Evolutionary conservation across 345 rosid genomes (phyloP).

Genomic region (Sonneratia caseolaris): DNA sequence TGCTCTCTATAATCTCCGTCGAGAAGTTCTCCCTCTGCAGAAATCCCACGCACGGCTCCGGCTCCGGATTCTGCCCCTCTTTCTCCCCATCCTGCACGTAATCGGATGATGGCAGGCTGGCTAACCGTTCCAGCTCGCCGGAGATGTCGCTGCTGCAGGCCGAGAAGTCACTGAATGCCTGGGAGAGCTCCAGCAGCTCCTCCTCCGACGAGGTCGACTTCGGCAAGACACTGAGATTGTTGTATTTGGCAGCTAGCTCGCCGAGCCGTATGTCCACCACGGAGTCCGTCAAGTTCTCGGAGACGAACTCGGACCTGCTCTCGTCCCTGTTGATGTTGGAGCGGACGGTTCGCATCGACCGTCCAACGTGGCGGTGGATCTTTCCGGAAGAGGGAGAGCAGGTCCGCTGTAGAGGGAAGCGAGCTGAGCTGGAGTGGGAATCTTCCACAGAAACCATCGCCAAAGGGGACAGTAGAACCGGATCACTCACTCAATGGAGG

Average conservation of each 20-base stretch:
- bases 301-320: constrained; percentile 32
- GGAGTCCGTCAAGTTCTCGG: constrained; percentile 79
- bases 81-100: constrained; percentile 9
- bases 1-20: constrained; percentile 84
- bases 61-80: constrained; percentile 26
- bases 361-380: constrained; percentile 50
- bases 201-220: constrained; percentile 31
- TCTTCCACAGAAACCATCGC: constrained; percentile 67
- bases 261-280: constrained; percentile 84
- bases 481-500: neutral
- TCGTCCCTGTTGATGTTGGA: constrained; percentile 45
- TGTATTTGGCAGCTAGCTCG: constrained; percentile 42
- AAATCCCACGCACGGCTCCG: constrained; percentile 75
- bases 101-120: constrained; percentile 50
- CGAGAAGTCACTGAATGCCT: constrained; percentile 78
- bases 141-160: constrained; percentile 86
- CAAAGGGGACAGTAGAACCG: neutral
- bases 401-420: constrained; percentile 44
- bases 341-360: constrained; percentile 89
- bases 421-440: constrained; percentile 45
- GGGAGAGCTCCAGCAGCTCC: constrained; percentile 65
- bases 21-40: constrained; percentile 77
- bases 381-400: constrained; percentile 28
- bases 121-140: constrained; percentile 88
- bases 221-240: constrained; percentile 27